Conservation (phyloP, 2,329 filamentous ascomycete species). For the Pestalotiopsis sp. region DNA sequence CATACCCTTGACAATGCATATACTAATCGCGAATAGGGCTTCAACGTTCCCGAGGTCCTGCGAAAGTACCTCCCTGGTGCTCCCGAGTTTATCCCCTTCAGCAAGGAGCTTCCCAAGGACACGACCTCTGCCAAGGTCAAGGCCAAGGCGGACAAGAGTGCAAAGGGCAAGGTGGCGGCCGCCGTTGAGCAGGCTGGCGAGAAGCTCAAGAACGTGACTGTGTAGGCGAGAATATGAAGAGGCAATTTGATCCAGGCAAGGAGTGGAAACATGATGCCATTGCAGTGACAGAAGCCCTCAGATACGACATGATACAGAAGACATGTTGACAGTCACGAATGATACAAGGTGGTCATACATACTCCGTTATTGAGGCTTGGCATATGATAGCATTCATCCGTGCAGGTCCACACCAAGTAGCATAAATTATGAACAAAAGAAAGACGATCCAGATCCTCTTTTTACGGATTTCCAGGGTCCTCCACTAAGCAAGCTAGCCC, state of each 20-base stretch:
- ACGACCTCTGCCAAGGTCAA: slow-evolving; percentile 59
- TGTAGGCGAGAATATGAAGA: slow-evolving; percentile 15
- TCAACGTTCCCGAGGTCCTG: slow-evolving; percentile 78
- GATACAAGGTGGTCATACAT: not conserved
- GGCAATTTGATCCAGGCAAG: not conserved
- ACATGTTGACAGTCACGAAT: not conserved
- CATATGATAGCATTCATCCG: not conserved
- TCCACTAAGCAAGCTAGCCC: not conserved
- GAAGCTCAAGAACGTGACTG: slow-evolving; percentile 26
- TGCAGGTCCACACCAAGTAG: not conserved
- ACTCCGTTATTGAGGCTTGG: not conserved
- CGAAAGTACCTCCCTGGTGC: slow-evolving; percentile 88
- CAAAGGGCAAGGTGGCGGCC: slow-evolving; percentile 26
- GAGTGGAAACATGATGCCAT: not conserved
- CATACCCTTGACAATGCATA: not conserved
- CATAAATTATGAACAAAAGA: not conserved
- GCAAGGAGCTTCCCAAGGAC: slow-evolving; percentile 81
- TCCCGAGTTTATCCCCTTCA: slow-evolving; percentile 85
- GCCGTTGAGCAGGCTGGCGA: slow-evolving; percentile 25
- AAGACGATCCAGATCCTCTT: not conserved
- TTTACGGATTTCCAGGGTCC: not conserved
- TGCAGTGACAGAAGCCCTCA: not conserved
- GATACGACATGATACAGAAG: not conserved
- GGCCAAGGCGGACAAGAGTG: slow-evolving; percentile 30
- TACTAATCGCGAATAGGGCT: slow-evolving; percentile 50